Evolutionary conservation across 345 rosid species (phyloP), one percentile per base, ranked within the genome.

Genomic region (Eucalyptus cloeziana): DNA sequence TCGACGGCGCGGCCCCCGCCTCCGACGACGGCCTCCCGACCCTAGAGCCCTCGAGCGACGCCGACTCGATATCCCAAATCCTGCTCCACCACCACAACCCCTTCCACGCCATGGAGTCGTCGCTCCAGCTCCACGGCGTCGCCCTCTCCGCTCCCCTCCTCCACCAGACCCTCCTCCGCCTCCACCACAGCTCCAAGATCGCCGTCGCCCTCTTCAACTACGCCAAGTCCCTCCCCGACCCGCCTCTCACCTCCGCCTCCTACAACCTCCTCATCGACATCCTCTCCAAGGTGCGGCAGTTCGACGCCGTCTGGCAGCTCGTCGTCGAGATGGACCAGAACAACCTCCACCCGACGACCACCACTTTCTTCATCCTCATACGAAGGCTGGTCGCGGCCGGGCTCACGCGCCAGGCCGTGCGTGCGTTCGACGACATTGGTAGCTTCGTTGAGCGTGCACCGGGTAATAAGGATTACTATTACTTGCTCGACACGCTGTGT

Each of bases 111-210:
- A 92, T 94, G 95, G 99, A 96, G 90, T 95, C 98, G 4, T 93
- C 96, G 80, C 94, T 95, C 86, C 99, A 97, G 87, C 96, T 96
- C 89, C 91, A 95, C 56, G 99, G 99, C 87, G 91, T 97, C 88
- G 88, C 94, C 40, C 94, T 97, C 89, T 87, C 97, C 5, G 64
- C 97, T 4, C 45, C 89, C 76, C 94, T 96, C 89, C 91, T 96
- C 88, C 81, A 96, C 93, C 98, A 97, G 89, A 96, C 96, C 49
- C 98, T 96, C 89, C 96, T 96, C 91, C 98, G 99, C 51, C 96
- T 97, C 93, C 95, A 91, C 60, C 96, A 96, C 92, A 91, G 92
- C 86, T 96, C 99, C 92, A 96, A 96, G 85, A 90, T 96, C 60
- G 96, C 93, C 88, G 94, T 94, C 31, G 89, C 98, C 45, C 90